Evolutionary conservation across 257 asterid genomes (phyloP), one percentile per base, ranked within the genome.

Genomic region (Echites panduratus): DNA sequence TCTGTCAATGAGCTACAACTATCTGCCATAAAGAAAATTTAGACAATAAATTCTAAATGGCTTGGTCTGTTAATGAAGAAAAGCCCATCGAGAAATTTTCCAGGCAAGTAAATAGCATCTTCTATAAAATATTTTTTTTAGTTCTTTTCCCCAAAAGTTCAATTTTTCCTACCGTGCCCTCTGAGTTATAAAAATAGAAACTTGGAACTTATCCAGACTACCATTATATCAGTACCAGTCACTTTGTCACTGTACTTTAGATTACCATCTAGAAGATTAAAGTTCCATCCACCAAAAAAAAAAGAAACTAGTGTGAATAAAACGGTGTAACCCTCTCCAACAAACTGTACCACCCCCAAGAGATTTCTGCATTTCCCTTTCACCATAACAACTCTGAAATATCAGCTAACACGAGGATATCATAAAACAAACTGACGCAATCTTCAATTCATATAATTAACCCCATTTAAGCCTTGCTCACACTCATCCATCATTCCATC

Each of bases 301-400:
- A 67, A 2, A 16, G 26, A 43, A 13, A 6, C 19, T 2, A n/a
- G 10, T 19, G 32, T 20, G n/a, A 17, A 70, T 5, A 17, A 38
- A 70, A 41, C 40, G 61, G 27, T 47, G 12, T 26, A 16, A 45
- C 27, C 7, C 29, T 59, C 57, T 27, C 75, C 38, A 59, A 69
- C 56, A 76, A 70, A 70, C 66, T 48, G 49, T 2, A 49, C 27
- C 49, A 63, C 38, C 67, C 49, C 14, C 74, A 38, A 32, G 26
- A 29, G n/a, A 22, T 59, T 70, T 49, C 54, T 38, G 56, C 56
- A 47, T 3, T 38, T 32, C 44, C 56, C 64, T 59, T 56, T 59
- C 50, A 67, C 69, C 69, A 67, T n/a, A 61, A 69, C 75, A 32
- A 61, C 50, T 61, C 65, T 22, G 16, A 48, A 48, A 29, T 6